phyloP scores from a whole-genome alignment of 192 early-diverging fungal genomes.

The Allomyces javanicus region DNA sequence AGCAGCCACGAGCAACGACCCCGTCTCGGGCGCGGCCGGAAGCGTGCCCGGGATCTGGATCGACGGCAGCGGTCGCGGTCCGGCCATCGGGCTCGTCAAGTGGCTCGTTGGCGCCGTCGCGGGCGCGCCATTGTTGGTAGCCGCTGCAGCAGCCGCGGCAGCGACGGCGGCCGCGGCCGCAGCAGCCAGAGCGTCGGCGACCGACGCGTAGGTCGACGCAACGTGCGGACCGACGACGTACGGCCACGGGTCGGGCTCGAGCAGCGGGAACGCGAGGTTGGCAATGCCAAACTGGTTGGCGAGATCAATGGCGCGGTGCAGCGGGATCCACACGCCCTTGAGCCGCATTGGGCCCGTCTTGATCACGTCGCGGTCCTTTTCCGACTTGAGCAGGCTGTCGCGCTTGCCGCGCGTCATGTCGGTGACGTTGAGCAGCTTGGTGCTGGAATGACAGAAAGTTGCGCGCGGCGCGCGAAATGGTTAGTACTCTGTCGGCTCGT shows the following conservation, averaged over 20 bases:
- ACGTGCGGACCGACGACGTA: constrained; percentile 32
- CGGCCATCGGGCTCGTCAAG: too few relatives aligned
- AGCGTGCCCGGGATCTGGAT: too few relatives aligned
- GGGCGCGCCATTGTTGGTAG: too few relatives aligned
- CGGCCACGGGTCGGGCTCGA: constrained; percentile 46
- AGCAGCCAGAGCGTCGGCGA: background rate
- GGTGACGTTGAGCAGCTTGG: constrained; percentile 66
- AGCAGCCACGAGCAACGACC: too few relatives aligned
- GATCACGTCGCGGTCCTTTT: constrained; percentile 64
- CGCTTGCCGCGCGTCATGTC: constrained; percentile 74
- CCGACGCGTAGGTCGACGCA: constrained; percentile 12
- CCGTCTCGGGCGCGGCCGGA: too few relatives aligned
- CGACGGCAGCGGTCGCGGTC: too few relatives aligned
- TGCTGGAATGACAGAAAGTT: constrained; percentile 31
- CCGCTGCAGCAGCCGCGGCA: too few relatives aligned
- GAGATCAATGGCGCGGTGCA: constrained; percentile 39
- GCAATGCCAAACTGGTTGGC: constrained; percentile 52
- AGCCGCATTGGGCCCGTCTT: constrained; percentile 74
- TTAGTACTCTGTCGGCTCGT: too few relatives aligned
- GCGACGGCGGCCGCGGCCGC: too few relatives aligned
- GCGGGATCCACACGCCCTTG: constrained; percentile 71
- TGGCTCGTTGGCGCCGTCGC: too few relatives aligned
- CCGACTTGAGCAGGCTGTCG: constrained; percentile 70
- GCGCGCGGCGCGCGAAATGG: background rate
- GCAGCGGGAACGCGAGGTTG: constrained; percentile 51